Base-by-base conservation (phyloP, 257 asterid genomes). In the Salvia miltiorrhiza region DNA sequence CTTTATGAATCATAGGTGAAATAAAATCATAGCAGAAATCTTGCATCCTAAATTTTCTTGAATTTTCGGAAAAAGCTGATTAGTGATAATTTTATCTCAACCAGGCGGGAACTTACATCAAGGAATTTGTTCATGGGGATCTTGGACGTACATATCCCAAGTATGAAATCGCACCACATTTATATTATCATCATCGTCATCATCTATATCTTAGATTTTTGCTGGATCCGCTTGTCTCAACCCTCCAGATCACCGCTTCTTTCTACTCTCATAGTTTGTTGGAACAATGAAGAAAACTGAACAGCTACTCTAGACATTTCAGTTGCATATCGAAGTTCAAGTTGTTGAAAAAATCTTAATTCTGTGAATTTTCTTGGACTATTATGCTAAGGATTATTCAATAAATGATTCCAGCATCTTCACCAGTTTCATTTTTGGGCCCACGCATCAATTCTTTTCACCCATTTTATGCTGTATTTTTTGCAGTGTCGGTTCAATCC, bases 71-170 rank as follows among this genome's bases (percentile, higher is more conserved):
- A 62, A 24, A 68, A 30, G 3, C 60, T 66, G 65, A 63, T 53
- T 3, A 54, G 40, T 58, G 67, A 58, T 26, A 6, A 44, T 33
- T 26, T 26, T 72, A 41, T 50, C 65, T 74, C 70, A 26, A 35
- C 66, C 95, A 93, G 98, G 99, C 97, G 65, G 99, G 99, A 74
- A 93, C 99, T 24, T 93, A 93, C 73, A 93, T 93, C 74, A 90
- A 93, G 78, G 99, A 93, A 79, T 93, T 93, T 79, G 96, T 93
- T 65, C 99, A 93, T 58, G 97, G 97, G 24, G 99, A 93, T 79
- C 95, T 93, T 49, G 97, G 99, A 62, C 92, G 97, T 70, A 90
- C 97, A 9, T 79, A 84, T 69, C 99, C 99, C 66, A 93, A 93
- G 99, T 93, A 86, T 49, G 73, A 21, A 74, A 64, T 20, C 57